Conservation (phyloP, 768 basidiomycete genomes). For the Lactifluus echinatus region DNA sequence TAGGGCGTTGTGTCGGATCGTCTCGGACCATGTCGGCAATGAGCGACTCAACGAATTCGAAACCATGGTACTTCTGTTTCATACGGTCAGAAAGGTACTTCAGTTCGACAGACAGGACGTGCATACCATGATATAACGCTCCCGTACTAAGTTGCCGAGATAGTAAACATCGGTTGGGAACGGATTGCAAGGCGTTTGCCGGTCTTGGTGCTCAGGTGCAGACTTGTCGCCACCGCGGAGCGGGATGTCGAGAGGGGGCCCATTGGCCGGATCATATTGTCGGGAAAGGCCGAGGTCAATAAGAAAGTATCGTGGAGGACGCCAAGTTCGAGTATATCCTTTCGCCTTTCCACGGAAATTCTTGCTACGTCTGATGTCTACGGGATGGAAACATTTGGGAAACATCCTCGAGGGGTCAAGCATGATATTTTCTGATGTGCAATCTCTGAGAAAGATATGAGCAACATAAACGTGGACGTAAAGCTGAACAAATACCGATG, state of each 20-base stretch:
- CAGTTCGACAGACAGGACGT: neutral
- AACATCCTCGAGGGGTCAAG: conserved; percentile 13
- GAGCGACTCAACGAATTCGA: conserved; percentile 9
- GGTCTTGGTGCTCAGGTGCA: conserved; percentile 23
- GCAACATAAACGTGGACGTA: neutral
- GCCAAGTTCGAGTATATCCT: conserved; percentile 21
- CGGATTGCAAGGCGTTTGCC: conserved; percentile 10
- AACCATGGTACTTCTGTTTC: conserved; percentile 7
- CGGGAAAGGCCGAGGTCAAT: conserved; percentile 27
- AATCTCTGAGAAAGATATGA: neutral
- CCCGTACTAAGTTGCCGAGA: conserved; percentile 22
- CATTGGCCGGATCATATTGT: conserved; percentile 13
- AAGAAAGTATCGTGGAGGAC: conserved; percentile 23
- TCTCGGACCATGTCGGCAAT: conserved; percentile 30
- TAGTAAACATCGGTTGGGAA: conserved; percentile 25
- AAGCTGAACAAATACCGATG: conserved; percentile 5
- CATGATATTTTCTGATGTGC: conserved; percentile 10
- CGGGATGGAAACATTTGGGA: conserved; percentile 13
- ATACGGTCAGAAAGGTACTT: neutral
- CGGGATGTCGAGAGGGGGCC: conserved; percentile 14
- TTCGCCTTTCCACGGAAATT: conserved; percentile 10
- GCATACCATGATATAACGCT: conserved; percentile 13
- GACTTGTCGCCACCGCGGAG: conserved; percentile 23
- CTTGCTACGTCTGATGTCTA: neutral
- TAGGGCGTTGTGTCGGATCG: conserved; percentile 30